phyloP scores from a whole-genome alignment of 495 filamentous ascomycete species.

The Lasiosphaeris hirsuta region DNA sequence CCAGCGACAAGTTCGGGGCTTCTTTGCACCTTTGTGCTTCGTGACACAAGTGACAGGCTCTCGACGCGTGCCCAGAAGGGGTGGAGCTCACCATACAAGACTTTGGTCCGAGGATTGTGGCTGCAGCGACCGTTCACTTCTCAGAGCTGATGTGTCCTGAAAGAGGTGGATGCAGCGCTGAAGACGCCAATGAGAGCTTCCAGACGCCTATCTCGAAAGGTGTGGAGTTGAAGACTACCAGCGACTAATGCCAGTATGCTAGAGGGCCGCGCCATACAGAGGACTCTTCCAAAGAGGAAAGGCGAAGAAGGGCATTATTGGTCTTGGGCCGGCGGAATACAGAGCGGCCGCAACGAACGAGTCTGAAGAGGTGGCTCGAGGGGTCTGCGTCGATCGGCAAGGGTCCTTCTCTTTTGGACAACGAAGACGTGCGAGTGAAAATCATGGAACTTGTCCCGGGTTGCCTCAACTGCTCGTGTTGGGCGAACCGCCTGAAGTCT shows the following conservation, averaged over 20 bases:
- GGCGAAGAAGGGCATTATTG: not conserved
- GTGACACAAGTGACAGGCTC: conserved; percentile 12
- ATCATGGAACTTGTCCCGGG: not conserved
- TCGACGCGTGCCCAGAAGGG: conserved; percentile 15
- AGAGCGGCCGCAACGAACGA: not conserved
- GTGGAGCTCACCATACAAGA: not conserved
- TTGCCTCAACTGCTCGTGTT: conserved; percentile 7
- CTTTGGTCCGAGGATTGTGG: not conserved
- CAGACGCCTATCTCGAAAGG: no score
- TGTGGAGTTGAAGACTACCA: no score
- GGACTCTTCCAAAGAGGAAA: not conserved
- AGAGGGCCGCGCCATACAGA: not conserved
- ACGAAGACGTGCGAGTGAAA: not conserved
- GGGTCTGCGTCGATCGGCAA: conserved; percentile 17
- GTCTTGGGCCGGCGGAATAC: not conserved
- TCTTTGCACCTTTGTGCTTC: conserved; percentile 11
- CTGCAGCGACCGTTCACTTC: not conserved
- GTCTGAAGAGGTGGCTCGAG: not conserved
- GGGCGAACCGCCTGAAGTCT: conserved; percentile 16
- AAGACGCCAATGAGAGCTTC: not conserved
- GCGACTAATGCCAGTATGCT: not conserved
- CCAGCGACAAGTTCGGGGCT: conserved; percentile 11
- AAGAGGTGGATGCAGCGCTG: conserved; percentile 8
- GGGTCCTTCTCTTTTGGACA: conserved; percentile 10
- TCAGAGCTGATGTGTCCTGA: conserved; percentile 8